A percentile compares a stretch with the other conserved stretches of the same genome.
Evolutionary conservation across 768 basidiomycete species (phyloP).

Genomic region (Leccinum rimulosum): DNA sequence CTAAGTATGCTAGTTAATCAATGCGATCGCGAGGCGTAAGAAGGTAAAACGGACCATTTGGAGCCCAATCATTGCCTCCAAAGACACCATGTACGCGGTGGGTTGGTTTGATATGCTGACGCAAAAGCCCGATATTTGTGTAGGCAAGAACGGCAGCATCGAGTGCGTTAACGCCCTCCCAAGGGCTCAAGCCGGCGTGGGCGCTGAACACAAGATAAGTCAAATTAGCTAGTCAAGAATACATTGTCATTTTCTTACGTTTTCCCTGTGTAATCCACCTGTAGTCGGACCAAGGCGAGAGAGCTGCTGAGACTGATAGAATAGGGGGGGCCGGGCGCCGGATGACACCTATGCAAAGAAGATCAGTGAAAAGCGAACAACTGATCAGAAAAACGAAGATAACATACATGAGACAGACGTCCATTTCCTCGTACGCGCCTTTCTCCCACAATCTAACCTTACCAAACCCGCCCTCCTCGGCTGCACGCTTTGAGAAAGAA

Average conservation of each 20-base stretch:
- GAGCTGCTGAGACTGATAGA: slow-evolving; percentile 64
- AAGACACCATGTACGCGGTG: slow-evolving; percentile 81
- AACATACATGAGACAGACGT: slow-evolving; percentile 68
- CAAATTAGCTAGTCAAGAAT: neutral
- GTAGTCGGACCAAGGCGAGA: slow-evolving; percentile 58
- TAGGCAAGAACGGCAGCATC: slow-evolving; percentile 89
- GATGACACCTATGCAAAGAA: slow-evolving; percentile 61
- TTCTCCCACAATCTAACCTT: slow-evolving; percentile 65
- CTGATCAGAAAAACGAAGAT: neutral
- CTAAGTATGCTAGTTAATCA: slow-evolving; percentile 34
- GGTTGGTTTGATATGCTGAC: slow-evolving; percentile 78
- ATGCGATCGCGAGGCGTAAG: neutral
- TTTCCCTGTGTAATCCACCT: slow-evolving; percentile 69
- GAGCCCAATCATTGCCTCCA: slow-evolving; percentile 70
- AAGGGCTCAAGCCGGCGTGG: slow-evolving; percentile 76
- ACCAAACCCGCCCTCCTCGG: slow-evolving; percentile 76
- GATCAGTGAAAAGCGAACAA: neutral
- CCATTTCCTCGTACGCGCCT: slow-evolving; percentile 76
- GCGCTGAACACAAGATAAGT: slow-evolving; percentile 43
- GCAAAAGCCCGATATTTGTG: slow-evolving; percentile 70
- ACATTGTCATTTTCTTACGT: slow-evolving; percentile 46
- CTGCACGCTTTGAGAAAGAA: slow-evolving; percentile 31
- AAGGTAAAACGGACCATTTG: slow-evolving; percentile 51
- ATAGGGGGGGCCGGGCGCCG: slow-evolving; percentile 71
- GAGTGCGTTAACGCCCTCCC: slow-evolving; percentile 81